phyloP scores from a whole-genome alignment of 2,329 filamentous ascomycete species.

The Ramichloridium luteum region DNA sequence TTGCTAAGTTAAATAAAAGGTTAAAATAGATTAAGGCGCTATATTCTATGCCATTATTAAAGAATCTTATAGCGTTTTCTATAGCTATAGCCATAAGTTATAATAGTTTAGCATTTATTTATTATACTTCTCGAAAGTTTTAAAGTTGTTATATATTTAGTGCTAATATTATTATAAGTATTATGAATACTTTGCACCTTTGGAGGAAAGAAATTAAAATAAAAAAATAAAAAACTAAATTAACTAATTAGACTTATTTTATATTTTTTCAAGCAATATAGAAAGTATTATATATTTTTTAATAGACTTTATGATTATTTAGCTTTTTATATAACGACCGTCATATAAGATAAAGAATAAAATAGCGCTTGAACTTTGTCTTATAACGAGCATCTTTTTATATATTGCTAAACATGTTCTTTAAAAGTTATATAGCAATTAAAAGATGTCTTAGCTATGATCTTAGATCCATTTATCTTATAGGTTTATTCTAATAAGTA shows the following conservation, averaged over 20 bases:
- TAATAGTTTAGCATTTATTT: too few species aligned
- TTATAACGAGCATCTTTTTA: not conserved
- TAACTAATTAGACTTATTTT: not conserved
- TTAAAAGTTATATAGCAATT: conserved; percentile 1
- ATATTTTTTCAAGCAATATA: too few species aligned
- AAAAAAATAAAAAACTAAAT: not conserved
- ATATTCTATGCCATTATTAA: too few species aligned
- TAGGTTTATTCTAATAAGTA: not conserved
- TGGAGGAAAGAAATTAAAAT: not conserved
- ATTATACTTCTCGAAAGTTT: not conserved
- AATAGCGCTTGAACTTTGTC: not conserved
- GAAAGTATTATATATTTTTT: not conserved
- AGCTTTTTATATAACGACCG: not conserved
- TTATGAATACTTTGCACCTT: not conserved
- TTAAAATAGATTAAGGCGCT: not conserved
- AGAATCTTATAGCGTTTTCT: too few species aligned
- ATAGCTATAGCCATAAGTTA: too few species aligned
- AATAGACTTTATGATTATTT: not conserved
- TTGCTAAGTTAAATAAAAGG: not conserved
- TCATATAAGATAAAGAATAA: not conserved
- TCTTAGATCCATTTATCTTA: not conserved
- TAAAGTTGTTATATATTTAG: not conserved
- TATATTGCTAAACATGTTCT: conserved; percentile 1
- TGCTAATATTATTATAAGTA: not conserved
- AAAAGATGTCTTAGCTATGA: not conserved